Percentiles rank a stretch among this genome's conserved stretches.
phyloP scores from a whole-genome alignment of 2,329 filamentous ascomycete species.

The Fusarium ambrosium region DNA sequence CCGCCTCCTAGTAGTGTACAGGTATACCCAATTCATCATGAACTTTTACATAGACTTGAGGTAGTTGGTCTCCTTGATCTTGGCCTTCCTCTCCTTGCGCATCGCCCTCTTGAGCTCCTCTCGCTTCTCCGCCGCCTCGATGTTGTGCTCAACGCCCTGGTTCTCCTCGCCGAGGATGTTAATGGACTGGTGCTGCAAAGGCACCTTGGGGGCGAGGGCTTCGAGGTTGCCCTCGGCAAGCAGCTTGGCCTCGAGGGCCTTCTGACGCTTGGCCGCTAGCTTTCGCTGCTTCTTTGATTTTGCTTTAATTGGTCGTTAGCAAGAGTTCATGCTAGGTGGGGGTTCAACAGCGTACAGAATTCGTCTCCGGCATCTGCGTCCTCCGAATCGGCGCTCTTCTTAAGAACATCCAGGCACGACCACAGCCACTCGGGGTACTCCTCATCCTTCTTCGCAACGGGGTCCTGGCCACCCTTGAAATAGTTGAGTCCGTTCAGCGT shows the following conservation, averaged over 20 bases:
- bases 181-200: conserved; percentile 81
- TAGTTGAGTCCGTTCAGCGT: conserved; percentile 82
- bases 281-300: conserved; percentile 88
- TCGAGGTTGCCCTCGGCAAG: conserved; percentile 76
- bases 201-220: conserved; percentile 76
- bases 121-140: conserved; percentile 65
- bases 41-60: conserved; percentile 78
- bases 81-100: conserved; percentile 79
- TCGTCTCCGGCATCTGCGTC: conserved; percentile 76
- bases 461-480: conserved; percentile 79
- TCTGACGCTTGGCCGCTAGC: conserved; percentile 75
- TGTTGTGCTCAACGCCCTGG: conserved; percentile 58
- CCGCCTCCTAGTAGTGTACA: conserved; percentile 46
- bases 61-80: conserved; percentile 90
- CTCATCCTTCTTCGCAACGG: conserved; percentile 78
- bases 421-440: conserved; percentile 88
- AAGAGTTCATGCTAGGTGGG: background rate
- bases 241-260: conserved; percentile 69
- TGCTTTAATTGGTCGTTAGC: conserved; percentile 61
- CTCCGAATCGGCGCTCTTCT: conserved; percentile 63
- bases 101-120: conserved; percentile 77
- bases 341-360: conserved; percentile 74
- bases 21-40: conserved; percentile 22
- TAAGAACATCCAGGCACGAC: conserved; percentile 75
- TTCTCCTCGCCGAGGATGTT: conserved; percentile 73